Conservation (phyloP, 768 basidiomycete species). For the Stropharia rugosoannulata region DNA sequence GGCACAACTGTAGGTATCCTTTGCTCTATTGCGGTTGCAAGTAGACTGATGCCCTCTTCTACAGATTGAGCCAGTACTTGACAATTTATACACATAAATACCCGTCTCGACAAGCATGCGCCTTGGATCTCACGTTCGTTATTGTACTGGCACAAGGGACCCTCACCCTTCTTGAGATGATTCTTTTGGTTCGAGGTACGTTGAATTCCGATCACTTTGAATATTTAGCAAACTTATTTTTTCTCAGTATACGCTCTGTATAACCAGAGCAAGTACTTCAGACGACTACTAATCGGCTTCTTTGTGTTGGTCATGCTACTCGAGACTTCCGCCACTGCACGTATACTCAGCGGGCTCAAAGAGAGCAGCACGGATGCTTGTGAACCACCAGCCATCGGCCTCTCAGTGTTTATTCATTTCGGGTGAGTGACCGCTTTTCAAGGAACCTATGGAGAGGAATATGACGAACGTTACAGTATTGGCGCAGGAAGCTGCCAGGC, state of each 20-base stretch:
- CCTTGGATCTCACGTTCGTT: conserved; percentile 9
- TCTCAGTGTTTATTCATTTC: not conserved
- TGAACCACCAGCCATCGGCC: not conserved
- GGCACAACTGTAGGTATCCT: conserved; percentile 17
- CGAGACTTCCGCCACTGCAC: conserved; percentile 10
- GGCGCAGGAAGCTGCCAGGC: not conserved
- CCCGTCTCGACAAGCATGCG: not conserved
- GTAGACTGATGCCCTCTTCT: not conserved
- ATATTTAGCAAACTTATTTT: not conserved
- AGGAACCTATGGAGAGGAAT: not conserved
- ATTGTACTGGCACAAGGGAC: conserved; percentile 11
- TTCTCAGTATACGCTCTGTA: conserved; percentile 19
- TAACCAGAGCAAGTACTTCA: conserved; percentile 11
- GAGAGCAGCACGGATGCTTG: not conserved
- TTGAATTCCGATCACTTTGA: too few relatives aligned
- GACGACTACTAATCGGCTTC: conserved; percentile 5
- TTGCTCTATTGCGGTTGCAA: not conserved
- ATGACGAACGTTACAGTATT: not conserved
- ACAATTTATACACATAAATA: not conserved
- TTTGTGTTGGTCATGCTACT: conserved; percentile 5
- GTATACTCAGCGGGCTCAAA: conserved; percentile 3
- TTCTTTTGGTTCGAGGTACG: conserved; percentile 20
- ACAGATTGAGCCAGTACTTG: not conserved
- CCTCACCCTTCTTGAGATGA: conserved; percentile 16
- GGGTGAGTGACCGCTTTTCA: not conserved